Base-by-base conservation (phyloP, 108 stramenopile genomes). In the Skeletonema marinoi region DNA sequence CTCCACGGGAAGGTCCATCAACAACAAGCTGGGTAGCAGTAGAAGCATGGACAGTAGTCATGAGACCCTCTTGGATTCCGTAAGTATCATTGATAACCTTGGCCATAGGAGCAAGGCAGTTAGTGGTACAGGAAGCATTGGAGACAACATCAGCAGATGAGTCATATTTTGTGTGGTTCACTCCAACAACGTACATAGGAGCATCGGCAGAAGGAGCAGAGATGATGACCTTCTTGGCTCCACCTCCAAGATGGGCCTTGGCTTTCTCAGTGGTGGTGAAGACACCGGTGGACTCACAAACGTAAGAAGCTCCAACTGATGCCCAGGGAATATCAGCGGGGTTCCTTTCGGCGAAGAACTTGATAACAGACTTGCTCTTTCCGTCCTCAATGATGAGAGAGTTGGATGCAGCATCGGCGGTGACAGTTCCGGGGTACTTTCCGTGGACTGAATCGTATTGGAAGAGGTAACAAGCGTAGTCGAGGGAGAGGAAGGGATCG, bases 71-170 rank as follows among this genome's bases (percentile, higher is more conserved):
- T 72, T 88, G 85, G 46, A 99, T 96, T 61, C 98, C 98, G 65
- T 93, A 99, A 50, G 90, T 92, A 50, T 99, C 97, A 73, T 99
- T 80, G 73, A 99, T 84, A 31, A 99, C 97, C 93, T 99, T 99
- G 79, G 97, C 98, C 39, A 99, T 74, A 36, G 99, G 99, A 16
- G 99, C 99, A 44, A 99, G 92, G 85, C 99, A 99, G 92, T 99
- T 99, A 81, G 99, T 99, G 70, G 99, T 99, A 78, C 99, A 99
- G n/a, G 92, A 94, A 25, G 99, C 99, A 87, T 99, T 99, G 85
- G 98, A 98, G 35, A 98, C 86, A 68, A 99, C 90, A 70, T 82
- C 78, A 68, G 90, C 89, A 76, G 73, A 82, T 41, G 88, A 90
- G 9, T 82, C 77, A 85, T 97, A 98, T 7, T 77, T 70, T 41